Evolutionary conservation across 352 stramenopile species (phyloP).

Genomic region (Phytophthora idaei): DNA sequence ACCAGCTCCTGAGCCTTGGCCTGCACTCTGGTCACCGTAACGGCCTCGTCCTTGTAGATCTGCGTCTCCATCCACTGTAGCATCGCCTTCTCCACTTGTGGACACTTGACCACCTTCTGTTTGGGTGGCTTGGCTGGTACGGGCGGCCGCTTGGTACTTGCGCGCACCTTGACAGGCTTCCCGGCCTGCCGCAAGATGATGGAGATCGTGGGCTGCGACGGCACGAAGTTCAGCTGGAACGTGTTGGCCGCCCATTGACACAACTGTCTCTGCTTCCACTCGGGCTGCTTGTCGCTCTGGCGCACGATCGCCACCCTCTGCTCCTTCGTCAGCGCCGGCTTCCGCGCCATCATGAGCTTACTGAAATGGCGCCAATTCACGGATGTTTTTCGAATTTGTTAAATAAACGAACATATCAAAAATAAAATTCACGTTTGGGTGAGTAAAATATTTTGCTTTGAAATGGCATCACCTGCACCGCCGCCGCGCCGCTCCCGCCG

Average conservation of each 20-base stretch:
- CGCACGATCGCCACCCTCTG: constrained; percentile 73
- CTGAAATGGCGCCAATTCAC: background rate
- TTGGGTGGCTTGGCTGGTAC: constrained; percentile 49
- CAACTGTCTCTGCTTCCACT: constrained; percentile 66
- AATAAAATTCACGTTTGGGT: background rate
- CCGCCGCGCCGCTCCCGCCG: constrained; percentile 23
- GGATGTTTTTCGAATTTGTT: background rate
- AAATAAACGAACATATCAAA: background rate
- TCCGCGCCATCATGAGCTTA: constrained; percentile 16
- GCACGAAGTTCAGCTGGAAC: constrained; percentile 56
- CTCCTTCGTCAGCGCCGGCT: constrained; percentile 61
- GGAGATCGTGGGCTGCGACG: constrained; percentile 82
- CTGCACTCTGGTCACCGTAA: constrained; percentile 22
- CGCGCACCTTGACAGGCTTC: constrained; percentile 38
- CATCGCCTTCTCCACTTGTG: constrained; percentile 65
- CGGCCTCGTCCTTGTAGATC: constrained; percentile 29
- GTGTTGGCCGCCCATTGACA: constrained; percentile 67
- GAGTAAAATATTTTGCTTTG: too few species aligned
- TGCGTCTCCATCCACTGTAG: constrained; percentile 58
- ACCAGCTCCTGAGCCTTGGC: constrained; percentile 21
- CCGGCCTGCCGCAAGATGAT: constrained; percentile 66
- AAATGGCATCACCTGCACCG: background rate
- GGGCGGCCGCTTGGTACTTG: constrained; percentile 43
- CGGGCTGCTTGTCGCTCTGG: constrained; percentile 66
- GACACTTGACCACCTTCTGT: constrained; percentile 64